phyloP scores from a whole-genome alignment of 495 filamentous ascomycete genomes.

The Daldinia bambusicola region DNA sequence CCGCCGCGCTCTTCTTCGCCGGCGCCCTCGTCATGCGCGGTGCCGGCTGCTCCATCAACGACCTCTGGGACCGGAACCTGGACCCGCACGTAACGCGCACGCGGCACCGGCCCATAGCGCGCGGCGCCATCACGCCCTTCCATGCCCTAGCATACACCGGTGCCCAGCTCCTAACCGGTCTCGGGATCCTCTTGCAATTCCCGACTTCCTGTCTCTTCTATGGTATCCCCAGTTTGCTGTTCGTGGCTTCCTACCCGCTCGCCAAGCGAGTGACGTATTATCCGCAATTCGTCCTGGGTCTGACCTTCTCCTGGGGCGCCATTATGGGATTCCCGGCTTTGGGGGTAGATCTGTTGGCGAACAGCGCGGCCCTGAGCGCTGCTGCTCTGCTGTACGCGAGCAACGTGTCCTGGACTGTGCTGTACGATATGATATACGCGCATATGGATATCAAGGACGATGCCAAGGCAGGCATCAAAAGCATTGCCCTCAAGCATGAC shows the following conservation, averaged over 20 bases:
- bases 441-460: slow-evolving; percentile 99
- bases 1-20: slow-evolving; percentile 79
- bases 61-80: slow-evolving; percentile 94
- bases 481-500: slow-evolving; percentile 90
- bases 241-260: slow-evolving; percentile 87
- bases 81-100: slow-evolving; percentile 92
- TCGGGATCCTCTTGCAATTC: slow-evolving; percentile 87
- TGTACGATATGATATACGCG: slow-evolving; percentile 99
- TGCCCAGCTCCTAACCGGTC: slow-evolving; percentile 79
- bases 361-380: slow-evolving; percentile 70
- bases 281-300: slow-evolving; percentile 88
- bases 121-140: slow-evolving; percentile 79
- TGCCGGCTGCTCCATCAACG: slow-evolving; percentile 98
- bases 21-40: slow-evolving; percentile 96
- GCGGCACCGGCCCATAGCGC: slow-evolving; percentile 86
- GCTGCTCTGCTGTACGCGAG: slow-evolving; percentile 82
- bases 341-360: slow-evolving; percentile 78
- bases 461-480: slow-evolving; percentile 91
- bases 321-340: slow-evolving; percentile 96
- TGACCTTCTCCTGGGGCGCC: slow-evolving; percentile 97
- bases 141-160: slow-evolving; percentile 85
- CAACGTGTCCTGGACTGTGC: slow-evolving; percentile 91
- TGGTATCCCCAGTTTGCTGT: slow-evolving; percentile 81
- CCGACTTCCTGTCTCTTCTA: slow-evolving; percentile 86
- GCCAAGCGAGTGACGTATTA: slow-evolving; percentile 96